A percentile compares a stretch with the other conserved stretches of the same genome.
These are phyloP conservation scores for Eucalyptus globulus DNA, from an alignment of 345 rosid species.

Conservation along the genomic window DNA sequence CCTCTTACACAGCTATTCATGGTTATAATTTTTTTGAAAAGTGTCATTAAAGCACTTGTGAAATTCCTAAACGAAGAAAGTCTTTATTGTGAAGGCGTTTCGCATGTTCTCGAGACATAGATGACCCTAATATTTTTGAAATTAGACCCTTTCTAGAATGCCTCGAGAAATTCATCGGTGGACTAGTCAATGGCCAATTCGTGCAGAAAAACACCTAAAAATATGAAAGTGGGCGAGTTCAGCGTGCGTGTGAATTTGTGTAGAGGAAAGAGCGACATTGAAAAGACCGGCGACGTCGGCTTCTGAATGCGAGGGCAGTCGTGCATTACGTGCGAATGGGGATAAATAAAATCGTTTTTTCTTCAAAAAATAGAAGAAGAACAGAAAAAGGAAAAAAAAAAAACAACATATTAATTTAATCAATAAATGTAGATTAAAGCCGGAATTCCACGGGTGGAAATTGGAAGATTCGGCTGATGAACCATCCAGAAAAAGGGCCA, in stretches of 20 bases:
- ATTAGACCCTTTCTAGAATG: neutral
- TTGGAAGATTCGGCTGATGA: neutral
- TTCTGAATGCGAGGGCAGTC: neutral
- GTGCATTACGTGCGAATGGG: neutral
- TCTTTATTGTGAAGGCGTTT: neutral
- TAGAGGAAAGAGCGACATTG: neutral
- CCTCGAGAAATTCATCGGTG: neutral
- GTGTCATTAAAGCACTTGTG: neutral
- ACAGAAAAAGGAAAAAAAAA: neutral
- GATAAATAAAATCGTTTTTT: neutral
- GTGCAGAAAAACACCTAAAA: neutral
- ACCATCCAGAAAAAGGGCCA: neutral
- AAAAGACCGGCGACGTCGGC: neutral
- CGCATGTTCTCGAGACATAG: neutral
- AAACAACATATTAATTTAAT: neutral
- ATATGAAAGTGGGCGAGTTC: neutral
- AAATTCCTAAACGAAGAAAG: neutral
- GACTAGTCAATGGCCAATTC: neutral
- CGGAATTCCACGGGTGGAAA: neutral
- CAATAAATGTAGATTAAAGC: neutral
- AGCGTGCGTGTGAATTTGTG: neutral
- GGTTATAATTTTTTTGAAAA: neutral
- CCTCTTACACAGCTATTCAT: neutral
- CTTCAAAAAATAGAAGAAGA: neutral
- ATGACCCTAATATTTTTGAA: neutral